Base-by-base conservation (phyloP, 2,329 filamentous ascomycete genomes). In the Alternaria viburni region DNA sequence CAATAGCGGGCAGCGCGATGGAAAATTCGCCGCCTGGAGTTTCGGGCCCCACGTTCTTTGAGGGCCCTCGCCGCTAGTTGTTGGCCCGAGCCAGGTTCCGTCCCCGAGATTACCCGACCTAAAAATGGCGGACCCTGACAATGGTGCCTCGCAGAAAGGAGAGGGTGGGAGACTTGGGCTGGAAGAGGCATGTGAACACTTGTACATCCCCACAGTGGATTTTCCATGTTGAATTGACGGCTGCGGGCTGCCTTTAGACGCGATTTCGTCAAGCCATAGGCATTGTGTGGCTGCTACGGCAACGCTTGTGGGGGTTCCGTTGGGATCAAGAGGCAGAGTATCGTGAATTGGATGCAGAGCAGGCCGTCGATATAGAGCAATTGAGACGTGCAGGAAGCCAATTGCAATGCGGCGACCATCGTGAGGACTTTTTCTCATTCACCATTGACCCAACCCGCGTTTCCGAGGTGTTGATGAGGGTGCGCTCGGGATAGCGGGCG, bases 391-490 rank as follows among this genome's bases (percentile, higher is more conserved):
- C 5, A 0, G 2, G 1, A 21, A 10, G 4, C 6, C 17, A 19
- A 32, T 17, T 32, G 26, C 8, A 51, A 21, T 30, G 26, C 17
- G 26, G 21, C 11, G 19, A 5, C 17, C 11, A 4, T n/a, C 47
- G 10, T 41, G 4, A 44, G 13, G 1, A 12, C 44, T n/a, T 45
- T 59, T 36, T 54, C 30, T 17, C 23, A 17, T 58, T 43, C 51
- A 51, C 54, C 55, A 26, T 54, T 60, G 55, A 56, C 61, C 54
- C 56, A 58, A 49, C 58, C 65, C 65, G 65, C 65, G 52, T 55
- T 59, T 66, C 71, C 68, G 71, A 73, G 71, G 71, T 58, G 59
- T 68, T 65, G 70, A 69, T 61, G 63, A 58, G 64, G 64, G 54
- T 67, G 64, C 51, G 62, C 63, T 64, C 71, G 68, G 70, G 67